Evolutionary conservation across 192 early-diverging fungal species (phyloP).

Genomic region (Podila verticillata): DNA sequence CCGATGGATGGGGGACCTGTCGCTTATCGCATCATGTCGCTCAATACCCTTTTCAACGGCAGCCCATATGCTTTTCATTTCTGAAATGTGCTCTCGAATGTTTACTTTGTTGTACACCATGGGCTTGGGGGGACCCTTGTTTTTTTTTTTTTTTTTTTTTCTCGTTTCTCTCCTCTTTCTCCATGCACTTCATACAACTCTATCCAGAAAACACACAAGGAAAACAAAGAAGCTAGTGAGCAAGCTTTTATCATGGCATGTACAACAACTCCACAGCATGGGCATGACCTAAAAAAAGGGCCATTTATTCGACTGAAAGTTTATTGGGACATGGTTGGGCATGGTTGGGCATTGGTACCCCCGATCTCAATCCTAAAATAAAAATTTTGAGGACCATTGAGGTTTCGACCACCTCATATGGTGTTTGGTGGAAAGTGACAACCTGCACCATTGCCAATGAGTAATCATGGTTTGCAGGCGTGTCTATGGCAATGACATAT

Average conservation of each 20-base stretch:
- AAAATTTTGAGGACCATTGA: no score
- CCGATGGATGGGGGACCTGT: no score
- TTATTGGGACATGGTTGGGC: no score
- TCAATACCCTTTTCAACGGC: neutral
- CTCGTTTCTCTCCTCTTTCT: neutral
- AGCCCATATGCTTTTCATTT: neutral
- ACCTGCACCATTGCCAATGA: no score
- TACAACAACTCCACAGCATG: neutral
- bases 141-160: neutral
- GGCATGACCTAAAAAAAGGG: no score
- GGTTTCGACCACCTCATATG: no score
- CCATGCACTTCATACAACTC: conserved; percentile 4
- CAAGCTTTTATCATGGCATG: neutral
- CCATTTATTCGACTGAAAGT: neutral
- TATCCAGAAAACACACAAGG: neutral
- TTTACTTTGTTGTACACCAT: neutral
- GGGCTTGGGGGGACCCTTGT: neutral
- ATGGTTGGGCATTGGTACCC: no score
- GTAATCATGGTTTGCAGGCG: no score
- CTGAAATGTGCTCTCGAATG: neutral
- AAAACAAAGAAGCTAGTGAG: neutral
- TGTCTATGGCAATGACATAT: no score
- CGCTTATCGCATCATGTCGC: no score
- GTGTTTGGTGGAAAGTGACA: no score
- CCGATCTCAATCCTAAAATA: no score